Percentiles rank a stretch among this genome's conserved stretches.
Evolutionary conservation across 768 basidiomycete genomes (phyloP).

Genomic region (Lanmaoa rubissima): DNA sequence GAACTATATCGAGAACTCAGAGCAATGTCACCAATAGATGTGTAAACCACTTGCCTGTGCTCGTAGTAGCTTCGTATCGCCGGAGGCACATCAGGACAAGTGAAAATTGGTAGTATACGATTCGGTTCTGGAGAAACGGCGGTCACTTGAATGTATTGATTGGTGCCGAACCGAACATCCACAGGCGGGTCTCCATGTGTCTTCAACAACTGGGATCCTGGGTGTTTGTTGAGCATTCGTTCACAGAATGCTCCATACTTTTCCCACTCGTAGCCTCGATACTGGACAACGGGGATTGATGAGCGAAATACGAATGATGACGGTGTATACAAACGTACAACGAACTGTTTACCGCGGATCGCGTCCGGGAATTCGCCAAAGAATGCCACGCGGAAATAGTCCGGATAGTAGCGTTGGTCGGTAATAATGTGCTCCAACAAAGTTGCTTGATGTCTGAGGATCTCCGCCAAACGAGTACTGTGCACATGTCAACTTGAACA

Average conservation of each 20-base stretch:
- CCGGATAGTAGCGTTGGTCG: constrained; percentile 82
- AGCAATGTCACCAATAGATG: not conserved
- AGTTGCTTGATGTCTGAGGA: constrained; percentile 83
- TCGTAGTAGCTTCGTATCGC: constrained; percentile 86
- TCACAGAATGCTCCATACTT: constrained; percentile 89
- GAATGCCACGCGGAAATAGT: constrained; percentile 92
- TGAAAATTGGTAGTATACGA: constrained; percentile 72
- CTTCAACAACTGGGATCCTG: constrained; percentile 78
- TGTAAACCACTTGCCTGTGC: constrained; percentile 54
- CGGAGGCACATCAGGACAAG: constrained; percentile 77
- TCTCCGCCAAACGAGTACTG: constrained; percentile 82
- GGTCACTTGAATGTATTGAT: constrained; percentile 87
- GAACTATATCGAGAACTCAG: constrained; percentile 48
- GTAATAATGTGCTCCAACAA: constrained; percentile 83
- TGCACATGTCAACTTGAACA: constrained; percentile 10
- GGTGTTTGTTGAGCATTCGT: constrained; percentile 87
- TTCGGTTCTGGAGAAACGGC: constrained; percentile 86
- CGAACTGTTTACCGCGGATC: constrained; percentile 86
- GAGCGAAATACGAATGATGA: not conserved
- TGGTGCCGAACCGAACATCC: constrained; percentile 74
- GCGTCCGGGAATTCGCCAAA: constrained; percentile 89
- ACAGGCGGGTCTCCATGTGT: constrained; percentile 72
- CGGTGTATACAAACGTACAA: constrained; percentile 49
- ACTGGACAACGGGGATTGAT: constrained; percentile 42
- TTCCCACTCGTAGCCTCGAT: constrained; percentile 95